phyloP scores from a whole-genome alignment of 306 rosid genomes.

The Carpinus fangiana region DNA sequence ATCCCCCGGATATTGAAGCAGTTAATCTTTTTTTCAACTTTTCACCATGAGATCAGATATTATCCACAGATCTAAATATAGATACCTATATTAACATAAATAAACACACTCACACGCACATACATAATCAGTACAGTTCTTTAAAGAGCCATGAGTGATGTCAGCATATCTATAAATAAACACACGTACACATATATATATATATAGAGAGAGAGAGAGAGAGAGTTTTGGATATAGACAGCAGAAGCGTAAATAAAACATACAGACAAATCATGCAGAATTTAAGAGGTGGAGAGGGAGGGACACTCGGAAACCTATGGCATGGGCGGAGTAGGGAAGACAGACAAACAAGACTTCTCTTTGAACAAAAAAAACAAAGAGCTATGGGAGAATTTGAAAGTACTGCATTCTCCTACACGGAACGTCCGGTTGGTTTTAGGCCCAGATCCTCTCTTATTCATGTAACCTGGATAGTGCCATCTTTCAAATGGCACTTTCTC shows the following conservation, averaged over 20 bases:
- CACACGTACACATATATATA: no score
- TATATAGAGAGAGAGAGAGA: no score
- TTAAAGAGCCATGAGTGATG: no score
- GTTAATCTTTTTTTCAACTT: no score
- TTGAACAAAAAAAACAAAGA: background rate
- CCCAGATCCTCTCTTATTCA: slow-evolving; percentile 34
- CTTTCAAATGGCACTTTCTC: background rate
- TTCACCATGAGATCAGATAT: no score
- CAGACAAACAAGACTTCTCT: background rate
- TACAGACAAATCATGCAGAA: background rate
- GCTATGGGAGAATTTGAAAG: slow-evolving; percentile 8
- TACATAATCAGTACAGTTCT: no score
- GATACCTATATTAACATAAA: no score
- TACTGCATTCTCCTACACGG: slow-evolving; percentile 29
- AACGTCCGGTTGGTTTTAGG: background rate
- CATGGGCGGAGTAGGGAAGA: slow-evolving; percentile 30
- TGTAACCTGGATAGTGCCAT: slow-evolving; percentile 19
- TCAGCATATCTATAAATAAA: no score
- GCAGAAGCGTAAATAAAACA: no score
- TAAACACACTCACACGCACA: no score
- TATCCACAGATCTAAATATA: no score
- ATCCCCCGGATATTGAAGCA: background rate
- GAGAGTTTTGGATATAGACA: no score
- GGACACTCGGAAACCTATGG: slow-evolving; percentile 19
- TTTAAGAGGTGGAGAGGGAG: slow-evolving; percentile 1